A percentile compares a stretch with the other conserved stretches of the same genome.
Conservation (phyloP, 495 filamentous ascomycete species). For the Aspergillus cavernicola region DNA sequence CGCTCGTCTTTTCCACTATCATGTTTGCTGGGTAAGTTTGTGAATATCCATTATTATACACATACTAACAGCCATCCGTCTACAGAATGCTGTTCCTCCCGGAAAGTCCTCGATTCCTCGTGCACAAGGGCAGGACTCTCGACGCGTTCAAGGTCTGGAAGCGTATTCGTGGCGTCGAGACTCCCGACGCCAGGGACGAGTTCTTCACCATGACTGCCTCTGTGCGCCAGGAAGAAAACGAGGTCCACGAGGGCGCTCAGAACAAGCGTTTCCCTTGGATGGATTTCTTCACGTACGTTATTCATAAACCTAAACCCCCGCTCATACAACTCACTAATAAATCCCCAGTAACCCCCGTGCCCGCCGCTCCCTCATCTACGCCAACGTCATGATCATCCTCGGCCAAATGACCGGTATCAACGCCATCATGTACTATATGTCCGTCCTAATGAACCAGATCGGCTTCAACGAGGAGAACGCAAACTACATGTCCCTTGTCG, state of each 20-base stretch:
- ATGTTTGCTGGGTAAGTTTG: constrained; percentile 7
- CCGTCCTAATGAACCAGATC: constrained; percentile 51
- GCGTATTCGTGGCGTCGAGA: constrained; percentile 51
- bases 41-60: neutral
- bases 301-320: neutral
- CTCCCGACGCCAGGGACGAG: constrained; percentile 50
- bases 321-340: neutral
- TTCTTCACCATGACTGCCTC: constrained; percentile 49
- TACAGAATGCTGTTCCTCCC: constrained; percentile 58
- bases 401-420: constrained; percentile 62
- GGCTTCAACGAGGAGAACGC: constrained; percentile 49
- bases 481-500: constrained; percentile 61
- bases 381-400: constrained; percentile 59
- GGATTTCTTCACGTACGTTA: constrained; percentile 53
- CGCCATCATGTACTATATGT: constrained; percentile 63
- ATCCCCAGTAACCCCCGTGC: constrained; percentile 39
- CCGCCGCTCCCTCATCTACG: constrained; percentile 57
- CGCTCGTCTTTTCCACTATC: constrained; percentile 60
- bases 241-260: constrained; percentile 37
- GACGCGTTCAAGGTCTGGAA: constrained; percentile 60
- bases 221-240: constrained; percentile 46
- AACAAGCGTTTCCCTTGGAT: constrained; percentile 51
- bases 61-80: constrained; percentile 30
- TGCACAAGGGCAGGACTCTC: constrained; percentile 47
- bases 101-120: constrained; percentile 53